Conservation (phyloP, 805 yeast genomes). For the Blastobotrys mokoenaii region DNA sequence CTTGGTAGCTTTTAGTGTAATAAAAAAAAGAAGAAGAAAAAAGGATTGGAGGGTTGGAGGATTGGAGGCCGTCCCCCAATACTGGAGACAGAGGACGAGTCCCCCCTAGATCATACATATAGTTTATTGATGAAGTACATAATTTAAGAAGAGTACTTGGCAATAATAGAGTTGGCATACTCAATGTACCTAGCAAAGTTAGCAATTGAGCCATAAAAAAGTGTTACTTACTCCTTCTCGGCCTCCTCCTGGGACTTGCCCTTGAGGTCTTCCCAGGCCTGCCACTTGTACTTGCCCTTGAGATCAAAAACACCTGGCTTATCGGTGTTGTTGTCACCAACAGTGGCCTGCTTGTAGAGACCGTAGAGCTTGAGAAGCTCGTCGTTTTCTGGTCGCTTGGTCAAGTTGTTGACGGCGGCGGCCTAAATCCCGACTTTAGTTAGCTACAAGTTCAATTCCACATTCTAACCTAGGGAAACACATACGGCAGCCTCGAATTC, state of each 20-base stretch:
- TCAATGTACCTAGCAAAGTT: constrained; percentile 25
- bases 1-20: too few species aligned
- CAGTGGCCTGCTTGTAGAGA: constrained; percentile 92
- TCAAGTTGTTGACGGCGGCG: constrained; percentile 63
- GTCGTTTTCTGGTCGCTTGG: constrained; percentile 75
- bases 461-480: background rate
- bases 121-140: too few species aligned
- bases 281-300: constrained; percentile 97
- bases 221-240: constrained; percentile 49
- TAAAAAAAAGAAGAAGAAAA: too few species aligned
- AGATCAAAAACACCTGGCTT: constrained; percentile 91
- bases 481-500: constrained; percentile 30
- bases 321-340: constrained; percentile 81
- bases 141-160: constrained; percentile 13
- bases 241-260: constrained; percentile 89
- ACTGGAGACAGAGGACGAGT: too few species aligned
- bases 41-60: too few species aligned
- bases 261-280: constrained; percentile 83
- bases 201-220: background rate
- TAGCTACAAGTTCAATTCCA: constrained; percentile 1
- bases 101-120: too few species aligned
- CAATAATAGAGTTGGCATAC: constrained; percentile 26
- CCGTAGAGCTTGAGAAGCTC: constrained; percentile 82
- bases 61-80: too few species aligned
- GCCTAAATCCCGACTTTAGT: constrained; percentile 46